phyloP scores from a whole-genome alignment of 169 alveolate genomes.

The Theileria sp. region DNA sequence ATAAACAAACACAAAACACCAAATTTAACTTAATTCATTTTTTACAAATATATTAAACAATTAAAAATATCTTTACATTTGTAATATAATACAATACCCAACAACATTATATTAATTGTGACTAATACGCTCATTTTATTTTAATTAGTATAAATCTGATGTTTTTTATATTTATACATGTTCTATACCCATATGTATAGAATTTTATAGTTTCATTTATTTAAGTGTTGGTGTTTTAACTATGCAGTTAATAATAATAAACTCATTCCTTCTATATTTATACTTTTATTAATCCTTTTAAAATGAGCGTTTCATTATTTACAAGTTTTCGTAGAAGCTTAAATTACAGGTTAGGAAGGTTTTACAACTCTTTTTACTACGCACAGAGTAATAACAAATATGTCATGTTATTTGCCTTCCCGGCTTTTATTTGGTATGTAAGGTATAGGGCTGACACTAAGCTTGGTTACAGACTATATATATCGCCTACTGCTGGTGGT shows the following conservation, averaged over 20 bases:
- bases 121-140: background rate
- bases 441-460: slow-evolving; percentile 83
- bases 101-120: background rate
- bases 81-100: background rate
- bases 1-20: background rate
- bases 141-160: background rate
- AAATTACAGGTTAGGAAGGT: slow-evolving; percentile 72
- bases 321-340: slow-evolving; percentile 67
- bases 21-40: background rate
- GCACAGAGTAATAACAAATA: slow-evolving; percentile 82
- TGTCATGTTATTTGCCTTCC: slow-evolving; percentile 77
- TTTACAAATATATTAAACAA: background rate
- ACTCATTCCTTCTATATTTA: background rate
- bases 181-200: background rate
- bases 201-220: background rate
- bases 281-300: background rate
- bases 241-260: too few species aligned
- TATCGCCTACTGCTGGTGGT: slow-evolving; percentile 67
- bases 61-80: background rate
- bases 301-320: slow-evolving; percentile 18
- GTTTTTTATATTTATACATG: background rate
- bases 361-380: slow-evolving; percentile 82
- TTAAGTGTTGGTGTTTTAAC: background rate
- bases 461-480: slow-evolving; percentile 75
- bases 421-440: slow-evolving; percentile 77